Conservation (phyloP, 257 asterid species). For the Apocynum venetum region DNA sequence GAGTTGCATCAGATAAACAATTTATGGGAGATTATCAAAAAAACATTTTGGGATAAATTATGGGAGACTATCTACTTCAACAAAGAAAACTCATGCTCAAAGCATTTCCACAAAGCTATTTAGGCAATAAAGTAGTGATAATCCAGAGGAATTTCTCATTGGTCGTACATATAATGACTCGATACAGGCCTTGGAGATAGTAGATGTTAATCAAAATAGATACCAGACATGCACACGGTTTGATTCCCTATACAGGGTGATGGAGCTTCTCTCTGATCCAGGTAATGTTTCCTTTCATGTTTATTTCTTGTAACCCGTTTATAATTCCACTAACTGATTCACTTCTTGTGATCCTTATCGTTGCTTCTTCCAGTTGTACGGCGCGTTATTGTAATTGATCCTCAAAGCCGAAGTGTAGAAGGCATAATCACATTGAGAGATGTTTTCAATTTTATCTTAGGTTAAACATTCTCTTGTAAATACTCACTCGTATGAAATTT, state of each 20-base stretch:
- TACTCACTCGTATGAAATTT: not conserved
- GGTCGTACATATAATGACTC: not conserved
- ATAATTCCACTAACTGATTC: not conserved
- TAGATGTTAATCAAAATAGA: conserved; percentile 28
- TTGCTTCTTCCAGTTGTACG: conserved; percentile 40
- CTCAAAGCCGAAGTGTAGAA: conserved; percentile 42
- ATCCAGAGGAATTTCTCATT: not conserved
- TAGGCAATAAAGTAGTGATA: not conserved
- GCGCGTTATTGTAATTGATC: conserved; percentile 48
- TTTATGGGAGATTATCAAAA: too few relatives aligned
- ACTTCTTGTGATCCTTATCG: not conserved
- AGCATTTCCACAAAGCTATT: not conserved
- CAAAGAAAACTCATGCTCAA: not conserved
- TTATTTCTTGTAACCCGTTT: not conserved
- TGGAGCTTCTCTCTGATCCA: conserved; percentile 64
- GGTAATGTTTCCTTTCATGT: conserved; percentile 27
- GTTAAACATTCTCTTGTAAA: conserved; percentile 20
- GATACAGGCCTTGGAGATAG: conserved; percentile 47
- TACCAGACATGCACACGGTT: conserved; percentile 54
- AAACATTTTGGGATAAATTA: too few relatives aligned
- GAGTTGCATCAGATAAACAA: not conserved
- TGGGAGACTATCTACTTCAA: not conserved
- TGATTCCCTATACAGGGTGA: conserved; percentile 51
- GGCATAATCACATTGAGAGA: conserved; percentile 67
- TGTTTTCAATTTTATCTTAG: conserved; percentile 36